These are phyloP conservation scores for Emmonsia crescens DNA, from an alignment of 2,329 filamentous ascomycete genomes.

Conservation along the genomic window DNA sequence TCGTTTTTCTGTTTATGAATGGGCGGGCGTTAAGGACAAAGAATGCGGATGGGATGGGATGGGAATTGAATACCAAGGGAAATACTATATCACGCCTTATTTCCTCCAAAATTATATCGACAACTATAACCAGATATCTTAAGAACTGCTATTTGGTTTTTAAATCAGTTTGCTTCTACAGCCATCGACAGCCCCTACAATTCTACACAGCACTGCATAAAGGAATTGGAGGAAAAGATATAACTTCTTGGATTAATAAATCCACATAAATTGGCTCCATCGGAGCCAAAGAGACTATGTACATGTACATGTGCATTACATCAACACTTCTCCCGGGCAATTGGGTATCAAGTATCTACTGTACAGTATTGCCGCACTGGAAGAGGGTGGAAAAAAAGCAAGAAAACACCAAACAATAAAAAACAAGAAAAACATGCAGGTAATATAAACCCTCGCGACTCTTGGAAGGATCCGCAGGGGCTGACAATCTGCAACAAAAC, in stretches of 20 bases:
- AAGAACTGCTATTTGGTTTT: not conserved
- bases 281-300: not conserved
- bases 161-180: not conserved
- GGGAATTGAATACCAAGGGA: not conserved
- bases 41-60: too few relatives aligned
- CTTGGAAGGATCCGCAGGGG: too few relatives aligned
- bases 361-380: conserved; percentile 3
- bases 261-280: not conserved
- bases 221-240: not conserved
- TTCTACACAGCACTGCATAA: not conserved
- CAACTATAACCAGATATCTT: not conserved
- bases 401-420: not conserved
- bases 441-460: not conserved
- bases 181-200: not conserved
- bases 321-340: not conserved
- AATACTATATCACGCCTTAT: not conserved
- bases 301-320: not conserved
- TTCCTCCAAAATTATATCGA: too few relatives aligned
- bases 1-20: too few relatives aligned
- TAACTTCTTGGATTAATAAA: not conserved
- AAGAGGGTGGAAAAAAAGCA: not conserved
- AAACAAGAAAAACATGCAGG: not conserved
- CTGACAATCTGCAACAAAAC: not conserved
- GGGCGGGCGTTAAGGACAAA: too few relatives aligned
- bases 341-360: conserved; percentile 6